Conservation (phyloP, 345 rosid genomes). For the Brassica carinata region DNA sequence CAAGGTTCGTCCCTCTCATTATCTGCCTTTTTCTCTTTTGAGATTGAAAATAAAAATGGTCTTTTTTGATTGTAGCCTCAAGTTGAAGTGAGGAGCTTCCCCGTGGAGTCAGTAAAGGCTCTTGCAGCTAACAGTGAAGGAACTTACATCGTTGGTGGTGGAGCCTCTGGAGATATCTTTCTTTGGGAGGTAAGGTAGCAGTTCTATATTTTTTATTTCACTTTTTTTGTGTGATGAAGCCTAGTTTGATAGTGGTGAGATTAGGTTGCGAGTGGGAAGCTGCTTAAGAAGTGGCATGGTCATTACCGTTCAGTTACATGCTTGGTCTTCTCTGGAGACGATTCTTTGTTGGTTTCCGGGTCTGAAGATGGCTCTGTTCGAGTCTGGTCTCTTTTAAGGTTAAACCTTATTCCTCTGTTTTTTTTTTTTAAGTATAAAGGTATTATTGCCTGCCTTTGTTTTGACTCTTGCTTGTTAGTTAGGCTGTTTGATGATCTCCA, state of each 20-base stretch:
- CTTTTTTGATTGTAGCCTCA: constrained; percentile 58
- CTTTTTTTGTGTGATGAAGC: background rate
- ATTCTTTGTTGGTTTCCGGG: constrained; percentile 77
- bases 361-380: constrained; percentile 75
- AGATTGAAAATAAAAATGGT: background rate
- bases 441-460: background rate
- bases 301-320: constrained; percentile 76
- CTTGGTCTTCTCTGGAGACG: constrained; percentile 73
- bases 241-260: background rate
- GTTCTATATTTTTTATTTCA: background rate
- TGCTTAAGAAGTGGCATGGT: constrained; percentile 83
- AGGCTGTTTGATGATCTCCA: constrained; percentile 77
- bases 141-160: constrained; percentile 79
- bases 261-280: constrained; percentile 75
- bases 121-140: constrained; percentile 71
- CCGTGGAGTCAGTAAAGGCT: constrained; percentile 70
- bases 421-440: background rate
- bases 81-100: constrained; percentile 74
- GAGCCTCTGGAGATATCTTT: constrained; percentile 66
- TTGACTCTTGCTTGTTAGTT: constrained; percentile 33
- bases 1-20: constrained; percentile 42
- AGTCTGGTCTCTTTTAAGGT: constrained; percentile 87
- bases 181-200: constrained; percentile 74
- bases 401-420: background rate
- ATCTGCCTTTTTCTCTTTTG: background rate